These are phyloP conservation scores for Trematosphaeria pertusa DNA, from an alignment of 2,329 filamentous ascomycete species.

Conservation along the genomic window DNA sequence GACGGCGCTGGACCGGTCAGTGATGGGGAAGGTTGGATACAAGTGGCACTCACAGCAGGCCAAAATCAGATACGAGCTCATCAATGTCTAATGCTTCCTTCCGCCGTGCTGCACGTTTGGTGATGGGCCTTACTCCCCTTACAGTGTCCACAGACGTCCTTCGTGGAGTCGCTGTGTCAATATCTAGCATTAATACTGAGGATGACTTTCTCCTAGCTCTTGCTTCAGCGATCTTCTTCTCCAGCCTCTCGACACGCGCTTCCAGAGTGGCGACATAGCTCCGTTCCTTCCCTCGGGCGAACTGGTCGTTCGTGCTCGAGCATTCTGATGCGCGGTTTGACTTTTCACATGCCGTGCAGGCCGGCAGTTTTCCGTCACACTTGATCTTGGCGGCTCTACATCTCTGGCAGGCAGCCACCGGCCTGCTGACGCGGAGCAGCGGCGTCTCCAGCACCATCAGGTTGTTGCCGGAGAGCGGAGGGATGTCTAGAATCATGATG, in stretches of 20 bases:
- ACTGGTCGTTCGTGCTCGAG: constrained; percentile 94
- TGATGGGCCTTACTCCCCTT: constrained; percentile 39
- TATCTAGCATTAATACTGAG: constrained; percentile 71
- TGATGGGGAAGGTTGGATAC: neutral
- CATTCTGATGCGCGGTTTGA: constrained; percentile 86
- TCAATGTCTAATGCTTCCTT: constrained; percentile 87
- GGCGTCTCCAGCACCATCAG: constrained; percentile 62
- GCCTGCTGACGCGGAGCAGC: constrained; percentile 75
- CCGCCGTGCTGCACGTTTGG: constrained; percentile 54
- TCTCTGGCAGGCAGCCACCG: constrained; percentile 80
- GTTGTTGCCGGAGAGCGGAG: constrained; percentile 18
- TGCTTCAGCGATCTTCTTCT: constrained; percentile 71
- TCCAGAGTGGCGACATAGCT: constrained; percentile 98
- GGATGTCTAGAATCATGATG: constrained; percentile 21
- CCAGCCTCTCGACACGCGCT: constrained; percentile 84
- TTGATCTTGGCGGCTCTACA: constrained; percentile 94
- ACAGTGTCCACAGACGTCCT: constrained; percentile 45
- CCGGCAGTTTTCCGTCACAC: constrained; percentile 95
- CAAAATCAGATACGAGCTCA: constrained; percentile 91
- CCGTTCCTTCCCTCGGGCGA: constrained; percentile 91
- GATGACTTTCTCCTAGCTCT: constrained; percentile 76
- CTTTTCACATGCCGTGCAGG: constrained; percentile 94
- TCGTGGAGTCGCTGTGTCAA: constrained; percentile 62
- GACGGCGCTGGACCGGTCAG: constrained; percentile 69
- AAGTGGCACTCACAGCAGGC: constrained; percentile 71